These are phyloP conservation scores for Flaveria sonorensis DNA, from an alignment of 129 eudicot species.

Conservation along the genomic window DNA sequence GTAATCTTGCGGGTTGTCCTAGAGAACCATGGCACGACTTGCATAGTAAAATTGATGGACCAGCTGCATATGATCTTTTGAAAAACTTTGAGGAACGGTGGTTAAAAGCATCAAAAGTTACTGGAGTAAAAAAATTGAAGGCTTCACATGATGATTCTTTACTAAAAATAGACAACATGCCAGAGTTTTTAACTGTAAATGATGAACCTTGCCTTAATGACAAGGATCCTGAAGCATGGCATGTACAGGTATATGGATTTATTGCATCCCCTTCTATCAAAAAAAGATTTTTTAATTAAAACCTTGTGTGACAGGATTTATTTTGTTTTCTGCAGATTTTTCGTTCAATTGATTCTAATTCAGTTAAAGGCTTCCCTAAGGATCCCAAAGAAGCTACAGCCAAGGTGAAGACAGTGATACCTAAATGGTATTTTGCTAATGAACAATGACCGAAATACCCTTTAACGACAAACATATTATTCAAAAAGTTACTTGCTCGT, in stretches of 20 bases:
- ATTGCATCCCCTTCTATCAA: neutral
- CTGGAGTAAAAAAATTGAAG: conserved; percentile 58
- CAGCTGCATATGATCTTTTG: conserved; percentile 91
- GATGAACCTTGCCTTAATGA: conserved; percentile 70
- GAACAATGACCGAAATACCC: neutral
- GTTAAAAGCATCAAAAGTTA: conserved; percentile 81
- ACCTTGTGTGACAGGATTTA: conserved; percentile 6
- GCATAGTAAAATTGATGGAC: conserved; percentile 92
- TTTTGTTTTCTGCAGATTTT: conserved; percentile 54
- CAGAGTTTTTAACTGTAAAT: conserved; percentile 46
- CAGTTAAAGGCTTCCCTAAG: conserved; percentile 82
- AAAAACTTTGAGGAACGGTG: conserved; percentile 88
- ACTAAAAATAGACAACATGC: conserved; percentile 62
- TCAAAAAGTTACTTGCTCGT: neutral
- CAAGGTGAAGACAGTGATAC: conserved; percentile 45
- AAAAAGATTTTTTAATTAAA: neutral
- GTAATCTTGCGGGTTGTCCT: conserved; percentile 72
- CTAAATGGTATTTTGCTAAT: neutral
- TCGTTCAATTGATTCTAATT: conserved; percentile 84
- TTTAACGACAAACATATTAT: neutral
- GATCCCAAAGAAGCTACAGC: conserved; percentile 67
- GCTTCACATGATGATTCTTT: conserved; percentile 55
- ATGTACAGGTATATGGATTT: conserved; percentile 63
- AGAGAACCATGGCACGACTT: conserved; percentile 99
- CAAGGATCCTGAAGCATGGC: conserved; percentile 79